Evolutionary conservation across 495 filamentous ascomycete species (phyloP), one percentile per base, ranked within the genome.

Genomic region (Lineolata rhizophorae): DNA sequence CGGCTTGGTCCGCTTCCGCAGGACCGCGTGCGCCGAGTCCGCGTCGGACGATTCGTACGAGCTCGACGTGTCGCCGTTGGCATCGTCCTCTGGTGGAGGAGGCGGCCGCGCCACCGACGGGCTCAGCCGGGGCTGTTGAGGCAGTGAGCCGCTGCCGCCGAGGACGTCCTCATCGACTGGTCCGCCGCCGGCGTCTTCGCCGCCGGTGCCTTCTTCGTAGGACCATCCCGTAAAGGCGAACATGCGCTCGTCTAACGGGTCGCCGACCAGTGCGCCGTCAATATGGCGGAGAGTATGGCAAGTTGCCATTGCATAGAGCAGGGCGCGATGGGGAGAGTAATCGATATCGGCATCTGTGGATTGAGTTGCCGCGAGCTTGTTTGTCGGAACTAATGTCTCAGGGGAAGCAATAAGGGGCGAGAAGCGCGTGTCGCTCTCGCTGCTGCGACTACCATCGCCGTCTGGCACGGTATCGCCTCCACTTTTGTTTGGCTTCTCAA

Each of bases 201-300:
- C 56, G 18, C 57, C 48, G 21, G 65, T 72, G 2, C 82, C 78
- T 55, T 99, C 87, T 47, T 92, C 72, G 41, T 74, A 99, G 1
- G 69, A 65, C 90, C 90, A 99, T 4, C 67, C 66, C 1, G 90
- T 99, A 43, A 93, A 99, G 43, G 92, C 72, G 47, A 99, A 99
- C 90, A 99, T 99, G 47, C 95, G 95, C 28, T 94, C 56, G 51
- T 99, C 90, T 10, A 99, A 61, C 19, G 90, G 90, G 51, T 99
- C 90, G 4, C 90, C 90, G 14, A 99, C 56, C 11, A 93, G 59
- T 42, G 94, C 81, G 27, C 65, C 72, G 38, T 99, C 84, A 11
- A 95, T 71, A 21, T 72, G 64, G 18, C 82, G 68, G 11, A 99
- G 59, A 2, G 85, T 90, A 47, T 99, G 90, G 35, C 90, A 99